Percentiles rank a stretch among this genome's conserved stretches.
phyloP scores from a whole-genome alignment of 2,329 filamentous ascomycete genomes.

The Aspergillus alliaceus region DNA sequence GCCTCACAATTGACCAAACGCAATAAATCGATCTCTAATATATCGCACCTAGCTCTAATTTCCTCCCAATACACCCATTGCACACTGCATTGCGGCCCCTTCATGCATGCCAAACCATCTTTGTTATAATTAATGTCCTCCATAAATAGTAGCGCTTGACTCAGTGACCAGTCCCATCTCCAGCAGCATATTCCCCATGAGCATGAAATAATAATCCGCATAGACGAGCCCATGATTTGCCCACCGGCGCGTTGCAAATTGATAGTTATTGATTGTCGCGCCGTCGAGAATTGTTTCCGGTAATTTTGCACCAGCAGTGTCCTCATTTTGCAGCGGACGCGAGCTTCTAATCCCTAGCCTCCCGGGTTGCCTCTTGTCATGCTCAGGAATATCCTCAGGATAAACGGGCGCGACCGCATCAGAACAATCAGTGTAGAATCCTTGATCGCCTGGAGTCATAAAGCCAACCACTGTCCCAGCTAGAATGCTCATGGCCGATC shows the following conservation, averaged over 20 bases:
- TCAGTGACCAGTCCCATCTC: slow-evolving; percentile 19
- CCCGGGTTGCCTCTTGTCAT: not conserved
- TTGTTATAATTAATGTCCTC: not conserved
- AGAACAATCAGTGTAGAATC: slow-evolving; percentile 1
- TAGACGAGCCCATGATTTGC: slow-evolving; percentile 45
- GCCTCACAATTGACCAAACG: too few relatives aligned
- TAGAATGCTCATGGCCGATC: slow-evolving; percentile 8
- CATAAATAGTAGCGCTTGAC: not conserved
- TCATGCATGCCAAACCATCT: not conserved
- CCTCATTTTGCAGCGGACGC: not conserved
- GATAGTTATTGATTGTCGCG: slow-evolving; percentile 44
- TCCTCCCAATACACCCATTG: too few relatives aligned
- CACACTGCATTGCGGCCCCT: not conserved
- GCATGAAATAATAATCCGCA: slow-evolving; percentile 44
- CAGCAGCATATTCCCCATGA: slow-evolving; percentile 44
- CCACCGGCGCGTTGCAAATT: slow-evolving; percentile 41
- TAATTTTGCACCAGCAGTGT: not conserved
- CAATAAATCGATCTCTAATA: not conserved
- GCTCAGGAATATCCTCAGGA: not conserved
- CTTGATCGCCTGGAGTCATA: not conserved
- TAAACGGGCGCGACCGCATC: not conserved
- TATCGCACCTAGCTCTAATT: not conserved
- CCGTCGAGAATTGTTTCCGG: slow-evolving; percentile 48
- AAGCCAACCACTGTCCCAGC: slow-evolving; percentile 10
- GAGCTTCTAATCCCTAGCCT: slow-evolving; percentile 3